These are phyloP conservation scores for Pseudocercospora vitis DNA, from an alignment of 2,329 filamentous ascomycete species.

Conservation along the genomic window DNA sequence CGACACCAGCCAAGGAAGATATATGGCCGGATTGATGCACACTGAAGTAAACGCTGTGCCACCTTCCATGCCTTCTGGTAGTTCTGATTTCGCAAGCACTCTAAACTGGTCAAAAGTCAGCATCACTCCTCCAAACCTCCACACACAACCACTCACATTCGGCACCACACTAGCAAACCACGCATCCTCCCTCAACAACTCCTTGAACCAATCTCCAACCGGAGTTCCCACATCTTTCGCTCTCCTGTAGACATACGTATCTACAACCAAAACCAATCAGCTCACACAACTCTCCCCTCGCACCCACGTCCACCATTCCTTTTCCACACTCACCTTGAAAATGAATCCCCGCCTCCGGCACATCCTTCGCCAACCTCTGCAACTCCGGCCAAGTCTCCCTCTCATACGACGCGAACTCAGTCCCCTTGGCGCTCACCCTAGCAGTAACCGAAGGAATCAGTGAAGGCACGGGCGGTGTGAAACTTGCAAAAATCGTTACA, in stretches of 20 bases:
- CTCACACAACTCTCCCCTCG: too few relatives aligned
- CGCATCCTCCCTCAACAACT: slow-evolving; percentile 63
- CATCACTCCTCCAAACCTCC: background rate
- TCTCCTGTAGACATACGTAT: slow-evolving; percentile 58
- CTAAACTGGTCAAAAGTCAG: slow-evolving; percentile 34
- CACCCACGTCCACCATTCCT: background rate
- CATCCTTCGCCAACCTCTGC: slow-evolving; percentile 51
- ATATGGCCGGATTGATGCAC: slow-evolving; percentile 87
- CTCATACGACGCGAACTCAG: slow-evolving; percentile 38
- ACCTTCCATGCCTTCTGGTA: slow-evolving; percentile 67
- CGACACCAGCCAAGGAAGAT: slow-evolving; percentile 80
- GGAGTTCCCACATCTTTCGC: slow-evolving; percentile 59
- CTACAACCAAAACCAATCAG: slow-evolving; percentile 41
- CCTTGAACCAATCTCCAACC: slow-evolving; percentile 62
- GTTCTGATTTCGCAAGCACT: slow-evolving; percentile 35
- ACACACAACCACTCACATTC: slow-evolving; percentile 52
- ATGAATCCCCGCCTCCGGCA: slow-evolving; percentile 77
- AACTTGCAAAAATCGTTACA: too few relatives aligned
- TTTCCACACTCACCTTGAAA: slow-evolving; percentile 55
- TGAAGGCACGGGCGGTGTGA: slow-evolving; percentile 14
- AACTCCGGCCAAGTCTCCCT: slow-evolving; percentile 48
- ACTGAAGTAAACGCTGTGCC: slow-evolving; percentile 78
- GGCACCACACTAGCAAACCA: slow-evolving; percentile 74
- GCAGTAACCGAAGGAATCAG: slow-evolving; percentile 10
- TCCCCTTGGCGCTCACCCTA: background rate